Base-by-base conservation (phyloP, 805 yeast genomes). In the Kodamaea leandrae region DNA sequence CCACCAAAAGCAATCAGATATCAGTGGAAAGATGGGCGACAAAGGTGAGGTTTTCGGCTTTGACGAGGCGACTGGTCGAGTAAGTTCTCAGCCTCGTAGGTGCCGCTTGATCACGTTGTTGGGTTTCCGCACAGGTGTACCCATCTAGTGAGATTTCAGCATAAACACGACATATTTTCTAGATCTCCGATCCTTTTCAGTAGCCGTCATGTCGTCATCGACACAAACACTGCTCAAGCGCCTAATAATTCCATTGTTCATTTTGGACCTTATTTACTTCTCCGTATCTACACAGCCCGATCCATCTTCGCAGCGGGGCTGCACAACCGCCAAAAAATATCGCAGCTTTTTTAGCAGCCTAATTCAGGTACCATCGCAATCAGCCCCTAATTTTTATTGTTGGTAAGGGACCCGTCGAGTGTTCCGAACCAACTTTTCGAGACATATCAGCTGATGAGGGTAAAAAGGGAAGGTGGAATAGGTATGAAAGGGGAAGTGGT, bases 231-330 rank as follows among this genome's bases (percentile, higher is more conserved):
- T 25, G n/a, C n/a, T 25, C n/a, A 12, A 25, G 9, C n/a, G 28
- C n/a, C n/a, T 25, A 25, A 25, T 7, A 7, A 7, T 9, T 21
- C 24, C 24, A 21, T 21, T 21, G 24, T 21, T 21, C 24, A 7
- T 9, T 21, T 21, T 21, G 24, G 6, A 21, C 24, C 6, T 21
- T 21, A n/a, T 27, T 27, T 27, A 27, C 15, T 27, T 10, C 9
- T 10, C 32, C 32, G 32, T 13, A 27, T 27, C 32, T 27, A 27
- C 32, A 27, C 32, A 27, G 32, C 32, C 32, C 32, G 32, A 27
- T 27, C 13, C 28, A 25, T 25, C 28, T 25, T 14, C 6, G n/a
- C 7, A n/a, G 14, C 28, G 14, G 14, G 7, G 14, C 14, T 14
- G 10, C n/a, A n/a, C 14, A 25, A 9, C 6, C 28, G n/a, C n/a